A percentile compares a stretch with the other conserved stretches of the same genome.
These are phyloP conservation scores for Termitomyces sp. DNA, from an alignment of 768 basidiomycete genomes.

Conservation along the genomic window DNA sequence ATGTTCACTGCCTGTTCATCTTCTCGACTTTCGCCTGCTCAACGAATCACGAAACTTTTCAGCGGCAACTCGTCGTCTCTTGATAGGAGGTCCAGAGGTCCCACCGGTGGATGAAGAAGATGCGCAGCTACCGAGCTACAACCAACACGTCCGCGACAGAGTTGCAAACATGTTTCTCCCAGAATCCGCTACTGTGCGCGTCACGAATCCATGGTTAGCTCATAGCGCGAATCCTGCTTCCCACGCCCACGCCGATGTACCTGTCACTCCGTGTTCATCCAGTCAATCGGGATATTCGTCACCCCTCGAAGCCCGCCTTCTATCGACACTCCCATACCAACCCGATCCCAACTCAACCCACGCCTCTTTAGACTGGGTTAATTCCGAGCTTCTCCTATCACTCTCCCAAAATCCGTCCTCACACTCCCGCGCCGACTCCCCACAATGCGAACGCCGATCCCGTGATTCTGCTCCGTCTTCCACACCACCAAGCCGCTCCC, in stretches of 20 bases:
- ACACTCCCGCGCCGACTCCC: slow-evolving; percentile 19
- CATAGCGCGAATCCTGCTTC: slow-evolving; percentile 31
- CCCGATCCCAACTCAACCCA: slow-evolving; percentile 35
- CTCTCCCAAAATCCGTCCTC: slow-evolving; percentile 38
- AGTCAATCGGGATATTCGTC: slow-evolving; percentile 30
- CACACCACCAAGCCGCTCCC: slow-evolving; percentile 16
- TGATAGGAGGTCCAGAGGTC: slow-evolving; percentile 39
- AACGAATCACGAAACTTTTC: slow-evolving; percentile 73
- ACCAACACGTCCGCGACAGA: slow-evolving; percentile 84
- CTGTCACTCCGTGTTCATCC: slow-evolving; percentile 10
- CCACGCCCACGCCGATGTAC: slow-evolving; percentile 13
- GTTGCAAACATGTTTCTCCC: slow-evolving; percentile 75
- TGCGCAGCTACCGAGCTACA: slow-evolving; percentile 84
- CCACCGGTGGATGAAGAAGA: slow-evolving; percentile 46
- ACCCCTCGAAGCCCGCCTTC: slow-evolving; percentile 31
- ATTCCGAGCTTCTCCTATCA: slow-evolving; percentile 77
- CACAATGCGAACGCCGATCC: slow-evolving; percentile 7
- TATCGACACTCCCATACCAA: slow-evolving; percentile 39
- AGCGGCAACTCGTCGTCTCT: slow-evolving; percentile 67
- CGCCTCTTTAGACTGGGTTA: slow-evolving; percentile 70
- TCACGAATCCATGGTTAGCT: slow-evolving; percentile 58
- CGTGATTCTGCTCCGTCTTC: slow-evolving; percentile 15
- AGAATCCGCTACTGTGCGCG: slow-evolving; percentile 56
- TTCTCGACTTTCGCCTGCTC: slow-evolving; percentile 70
- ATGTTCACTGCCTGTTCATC: slow-evolving; percentile 84